Evolutionary conservation across 2,329 filamentous ascomycete species (phyloP).

Genomic region (Pseudohalonectria lignicola): DNA sequence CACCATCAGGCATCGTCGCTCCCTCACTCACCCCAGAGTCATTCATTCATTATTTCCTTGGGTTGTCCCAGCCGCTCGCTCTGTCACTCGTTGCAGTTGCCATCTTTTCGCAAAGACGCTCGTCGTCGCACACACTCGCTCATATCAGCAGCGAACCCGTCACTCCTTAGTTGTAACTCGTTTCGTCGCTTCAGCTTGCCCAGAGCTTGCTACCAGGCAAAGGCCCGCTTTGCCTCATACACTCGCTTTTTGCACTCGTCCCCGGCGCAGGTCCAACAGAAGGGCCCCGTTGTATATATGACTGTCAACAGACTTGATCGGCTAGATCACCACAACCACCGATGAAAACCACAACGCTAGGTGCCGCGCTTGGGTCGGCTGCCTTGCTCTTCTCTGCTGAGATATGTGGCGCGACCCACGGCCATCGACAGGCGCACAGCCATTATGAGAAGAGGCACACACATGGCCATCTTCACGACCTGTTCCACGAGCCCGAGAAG

Average conservation of each 20-base stretch:
- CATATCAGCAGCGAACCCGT: no score
- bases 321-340: background rate
- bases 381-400: slow-evolving; percentile 33
- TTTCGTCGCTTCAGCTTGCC: no score
- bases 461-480: slow-evolving; percentile 19
- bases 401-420: slow-evolving; percentile 22
- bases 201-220: no score
- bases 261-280: no score
- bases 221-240: no score
- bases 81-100: background rate
- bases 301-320: no score
- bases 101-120: slow-evolving; percentile 1
- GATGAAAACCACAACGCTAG: slow-evolving; percentile 43
- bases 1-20: background rate
- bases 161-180: no score
- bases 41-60: background rate
- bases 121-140: slow-evolving; percentile 4
- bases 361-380: slow-evolving; percentile 37
- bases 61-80: no score
- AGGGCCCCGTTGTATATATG: no score
- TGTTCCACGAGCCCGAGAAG: no score
- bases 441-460: slow-evolving; percentile 18
- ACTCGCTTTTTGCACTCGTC: no score
- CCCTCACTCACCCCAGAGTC: background rate
- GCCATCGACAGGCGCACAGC: slow-evolving; percentile 23